Evolutionary conservation across 805 yeast species (phyloP), one percentile per base, ranked within the genome.

Genomic region (Candida nanaspora): DNA sequence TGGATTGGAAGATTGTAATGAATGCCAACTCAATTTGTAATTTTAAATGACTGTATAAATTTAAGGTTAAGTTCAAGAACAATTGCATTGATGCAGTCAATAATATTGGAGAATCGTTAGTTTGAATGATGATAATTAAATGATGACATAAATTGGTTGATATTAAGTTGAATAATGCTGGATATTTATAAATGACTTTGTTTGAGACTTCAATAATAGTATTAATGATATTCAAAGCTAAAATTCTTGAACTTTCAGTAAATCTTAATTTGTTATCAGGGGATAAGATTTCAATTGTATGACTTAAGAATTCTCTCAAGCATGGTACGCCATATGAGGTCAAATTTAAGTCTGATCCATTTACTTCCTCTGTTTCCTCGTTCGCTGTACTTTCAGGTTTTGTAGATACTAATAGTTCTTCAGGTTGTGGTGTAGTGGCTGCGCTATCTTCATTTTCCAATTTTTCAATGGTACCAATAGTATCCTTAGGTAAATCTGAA

Each of bases 91-190:
- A 76, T 9, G 84, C 78, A 46, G 81, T 85, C 14, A 91, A 66
- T 10, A 93, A 65, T 2, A 82, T 70, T 2, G 86, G 74, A 15
- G 87, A 82, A 47, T 86, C 94, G 2, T 74, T 69, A 27, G 77
- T 72, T 46, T 94, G 85, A 25, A 88, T 77, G 22, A 88, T 74
- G 56, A 81, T 93, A 35, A 91, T 75, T 23, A 89, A 70, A 53
- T 86, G 85, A 56, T 88, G 91, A 58, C 87, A 86, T n/a, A 89
- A 74, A 9, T 85, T 81, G 52, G 87, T 93, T 2, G 91, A 75
- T 9, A 86, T 73, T 22, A 87, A 63, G 16, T 70, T 73, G 56
- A 86, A 72, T 35, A 89, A 64, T 4, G 81, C 69, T 2, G 84
- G 78, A 54, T 85, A 91, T 23, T 63, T 57, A 3, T 74, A 66